A percentile compares a stretch with the other conserved stretches of the same genome.
Evolutionary conservation across 345 rosid species (phyloP).

Genomic region (Sisymbrium altissimum): DNA sequence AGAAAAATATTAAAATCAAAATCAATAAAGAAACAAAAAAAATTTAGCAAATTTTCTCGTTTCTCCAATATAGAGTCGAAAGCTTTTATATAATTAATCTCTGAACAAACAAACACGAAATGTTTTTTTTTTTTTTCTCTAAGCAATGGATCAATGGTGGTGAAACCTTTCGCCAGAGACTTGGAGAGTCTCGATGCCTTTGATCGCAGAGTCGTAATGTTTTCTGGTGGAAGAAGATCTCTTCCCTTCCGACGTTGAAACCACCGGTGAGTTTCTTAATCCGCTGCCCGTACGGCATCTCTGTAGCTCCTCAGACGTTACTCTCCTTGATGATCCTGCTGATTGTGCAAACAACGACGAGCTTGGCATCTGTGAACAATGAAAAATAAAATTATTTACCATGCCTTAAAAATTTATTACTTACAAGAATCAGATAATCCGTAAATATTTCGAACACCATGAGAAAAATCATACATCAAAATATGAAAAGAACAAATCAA

Average conservation of each 20-base stretch:
- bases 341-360: slow-evolving; percentile 57
- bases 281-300: slow-evolving; percentile 45
- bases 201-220: slow-evolving; percentile 58
- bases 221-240: slow-evolving; percentile 59
- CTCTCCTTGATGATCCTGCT: slow-evolving; percentile 65
- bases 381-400: neutral
- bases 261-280: slow-evolving; percentile 47
- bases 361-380: slow-evolving; percentile 41
- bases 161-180: slow-evolving; percentile 40
- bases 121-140: neutral
- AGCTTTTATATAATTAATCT: neutral
- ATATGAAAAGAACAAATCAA: neutral
- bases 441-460: neutral
- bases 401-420: neutral
- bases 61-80: slow-evolving; percentile 9
- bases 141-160: slow-evolving; percentile 14
- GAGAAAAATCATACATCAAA: neutral
- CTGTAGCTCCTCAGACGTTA: slow-evolving; percentile 56
- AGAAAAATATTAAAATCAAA: neutral
- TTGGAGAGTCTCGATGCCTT: slow-evolving; percentile 64
- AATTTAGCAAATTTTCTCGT: neutral
- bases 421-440: neutral
- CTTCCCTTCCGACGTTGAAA: slow-evolving; percentile 58
- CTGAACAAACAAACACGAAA: slow-evolving; percentile 2
- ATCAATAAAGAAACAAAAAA: neutral